Evolutionary conservation across 805 yeast genomes (phyloP).

Genomic region (Sporopachydermia lactativora): DNA sequence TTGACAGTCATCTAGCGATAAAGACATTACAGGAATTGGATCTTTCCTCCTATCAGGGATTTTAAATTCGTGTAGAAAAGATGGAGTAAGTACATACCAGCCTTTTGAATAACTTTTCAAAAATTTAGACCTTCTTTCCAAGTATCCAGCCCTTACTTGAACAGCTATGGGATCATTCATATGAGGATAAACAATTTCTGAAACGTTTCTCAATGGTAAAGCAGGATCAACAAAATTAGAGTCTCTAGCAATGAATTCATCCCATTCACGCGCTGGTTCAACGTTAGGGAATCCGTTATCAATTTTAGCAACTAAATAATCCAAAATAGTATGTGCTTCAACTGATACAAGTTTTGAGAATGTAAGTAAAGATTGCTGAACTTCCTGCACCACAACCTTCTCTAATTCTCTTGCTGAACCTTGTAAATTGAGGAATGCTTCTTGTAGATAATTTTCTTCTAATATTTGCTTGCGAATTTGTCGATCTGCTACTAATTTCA

Average conservation of each 20-base stretch:
- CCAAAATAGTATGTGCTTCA: conserved; percentile 60
- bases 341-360: conserved; percentile 54
- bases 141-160: conserved; percentile 60
- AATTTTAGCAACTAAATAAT: conserved; percentile 48
- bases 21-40: conserved; percentile 69
- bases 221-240: conserved; percentile 52
- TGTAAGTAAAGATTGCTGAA: conserved; percentile 61
- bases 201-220: conserved; percentile 44
- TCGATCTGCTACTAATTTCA: conserved; percentile 57
- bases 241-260: conserved; percentile 62
- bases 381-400: conserved; percentile 71
- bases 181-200: conserved; percentile 51
- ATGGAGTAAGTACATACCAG: conserved; percentile 84
- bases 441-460: conserved; percentile 79
- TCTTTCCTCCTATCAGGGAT: conserved; percentile 70
- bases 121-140: conserved; percentile 85
- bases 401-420: conserved; percentile 80
- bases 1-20: conserved; percentile 65
- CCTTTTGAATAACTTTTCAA: conserved; percentile 84
- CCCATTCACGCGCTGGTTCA: conserved; percentile 82
- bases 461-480: conserved; percentile 64
- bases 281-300: conserved; percentile 59
- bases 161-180: conserved; percentile 55
- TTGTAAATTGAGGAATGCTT: conserved; percentile 79
- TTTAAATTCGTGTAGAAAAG: conserved; percentile 83